Percentiles rank a stretch among this genome's conserved stretches.
These are phyloP conservation scores for Xylaria sp. DNA, from an alignment of 495 filamentous ascomycete species.

Conservation along the genomic window DNA sequence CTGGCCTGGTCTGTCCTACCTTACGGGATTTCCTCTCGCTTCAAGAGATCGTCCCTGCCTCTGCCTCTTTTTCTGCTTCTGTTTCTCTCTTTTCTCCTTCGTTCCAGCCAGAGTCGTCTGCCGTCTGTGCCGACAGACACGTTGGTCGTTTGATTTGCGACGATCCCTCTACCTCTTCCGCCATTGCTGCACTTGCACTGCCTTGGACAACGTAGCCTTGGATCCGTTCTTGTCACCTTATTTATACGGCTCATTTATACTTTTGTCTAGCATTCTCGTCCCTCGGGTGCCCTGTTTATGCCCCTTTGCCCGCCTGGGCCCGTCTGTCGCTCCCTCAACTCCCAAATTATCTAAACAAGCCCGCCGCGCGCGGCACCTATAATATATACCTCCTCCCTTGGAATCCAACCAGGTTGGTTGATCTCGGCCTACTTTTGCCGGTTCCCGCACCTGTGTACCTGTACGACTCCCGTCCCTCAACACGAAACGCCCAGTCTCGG, in stretches of 20 bases:
- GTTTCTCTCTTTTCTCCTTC: not conserved
- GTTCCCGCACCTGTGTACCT: constrained; percentile 7
- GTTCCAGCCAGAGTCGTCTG: constrained; percentile 15
- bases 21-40: constrained; percentile 9
- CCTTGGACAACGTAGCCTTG: not conserved
- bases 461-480: constrained; percentile 12
- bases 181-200: not conserved
- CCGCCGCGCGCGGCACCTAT: constrained; percentile 15
- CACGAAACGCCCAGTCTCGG: constrained; percentile 19
- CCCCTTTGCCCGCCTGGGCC: not conserved
- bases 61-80: too few species aligned
- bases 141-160: not conserved
- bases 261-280: not conserved
- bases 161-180: not conserved
- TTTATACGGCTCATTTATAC: constrained; percentile 8
- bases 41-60: constrained; percentile 17
- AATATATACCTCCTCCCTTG: constrained; percentile 14
- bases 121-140: constrained; percentile 15
- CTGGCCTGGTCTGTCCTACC: constrained; percentile 17
- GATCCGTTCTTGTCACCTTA: not conserved
- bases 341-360: not conserved
- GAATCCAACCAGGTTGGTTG: not conserved
- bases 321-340: constrained; percentile 16
- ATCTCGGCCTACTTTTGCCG: constrained; percentile 18
- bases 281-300: not conserved